Base-by-base conservation (phyloP, 2,329 filamentous ascomycete genomes). In the Fusarium euwallaceae region DNA sequence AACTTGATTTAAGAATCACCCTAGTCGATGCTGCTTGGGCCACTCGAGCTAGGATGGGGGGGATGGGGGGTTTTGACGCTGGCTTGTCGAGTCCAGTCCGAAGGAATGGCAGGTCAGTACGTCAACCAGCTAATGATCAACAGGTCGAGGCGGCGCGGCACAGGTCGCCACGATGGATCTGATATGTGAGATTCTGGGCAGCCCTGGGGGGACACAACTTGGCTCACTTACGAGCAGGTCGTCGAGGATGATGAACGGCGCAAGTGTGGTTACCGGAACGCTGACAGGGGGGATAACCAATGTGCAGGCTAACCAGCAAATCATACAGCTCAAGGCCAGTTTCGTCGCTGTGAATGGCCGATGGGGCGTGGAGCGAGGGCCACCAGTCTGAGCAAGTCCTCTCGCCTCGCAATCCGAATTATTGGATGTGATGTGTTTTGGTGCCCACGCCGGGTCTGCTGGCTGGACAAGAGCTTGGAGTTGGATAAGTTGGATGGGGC, bases 291-390 rank as follows among this genome's bases (percentile, higher is more conserved):
- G 77, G 24, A 77, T 68, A 63, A 22, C 58, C 63, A 67, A 69
- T 62, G 56, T 73, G 74, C 73, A 78, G 75, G 65, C 66, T 66
- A 66, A 39, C 64, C 55, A 70, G 67, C 77, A 78, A 78, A 78
- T 78, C 77, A 78, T 66, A 76, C 61, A 74, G 56, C 62, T 66
- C 48, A 76, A 64, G 66, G 55, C 53, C 41, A 69, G 56, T 64
- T 65, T 76, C 51, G 59, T 70, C 56, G 62, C 70, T 75, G 64
- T 78, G 77, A 79, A 77, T 78, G 77, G 77, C 67, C 67, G 72
- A 69, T 41, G 55, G 67, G 63, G 64, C 72, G 71, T 72, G 73
- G 73, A 72, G 76, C 64, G 70, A 64, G 64, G 71, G 69, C 67
- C 69, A 71, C 75, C 64, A 76, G 73, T 70, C 70, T 71, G 69